Base-by-base conservation (phyloP, 768 basidiomycete genomes). In the Strobilomyces dryophilus region DNA sequence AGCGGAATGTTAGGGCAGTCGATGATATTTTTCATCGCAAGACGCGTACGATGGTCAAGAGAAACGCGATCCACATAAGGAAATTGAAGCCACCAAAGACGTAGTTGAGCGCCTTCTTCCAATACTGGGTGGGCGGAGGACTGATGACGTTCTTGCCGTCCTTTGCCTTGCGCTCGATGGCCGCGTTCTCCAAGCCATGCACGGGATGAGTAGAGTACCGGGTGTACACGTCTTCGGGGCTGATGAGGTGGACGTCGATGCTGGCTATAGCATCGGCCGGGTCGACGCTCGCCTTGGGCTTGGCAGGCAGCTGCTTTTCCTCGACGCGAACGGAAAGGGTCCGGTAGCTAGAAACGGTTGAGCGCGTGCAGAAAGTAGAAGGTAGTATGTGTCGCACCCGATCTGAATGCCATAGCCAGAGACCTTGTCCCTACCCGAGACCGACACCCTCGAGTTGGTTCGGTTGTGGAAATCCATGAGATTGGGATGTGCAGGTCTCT, bases 11-110 rank as follows among this genome's bases (percentile, higher is more conserved):
- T 37, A 27, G 11, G 60, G 35, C 34, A 17, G 5, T 9, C 14
- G 15, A 40, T 17, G n/a, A 26, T 1, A 1, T 10, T 42, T 29
- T 14, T 29, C 2, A 24, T 4, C 20, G 20, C 14, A 34, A 44
- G 24, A 18, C 8, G 58, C 73, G 8, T 62, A 76, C 74, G 51
- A 72, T 41, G 0, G 74, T 74, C 37, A 76, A 62, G 39, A 81
- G 71, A 52, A 79, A 78, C 1, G 78, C 80, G 44, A 77, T 70
- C 70, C 80, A 74, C 67, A 83, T 76, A 39, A 83, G 66, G 45
- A 74, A 74, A 49, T 80, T 80, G 65, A 82, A 81, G 1, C 81
- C 81, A 35, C 80, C 78, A 51, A 83, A 78, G 43, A 82, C 57
- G 53, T 80, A 82, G 52, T 74, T 75, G 26, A 79, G 59, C 47